Base-by-base conservation (phyloP, 2,329 filamentous ascomycete species). In the Trichoderma afroharzianum region DNA sequence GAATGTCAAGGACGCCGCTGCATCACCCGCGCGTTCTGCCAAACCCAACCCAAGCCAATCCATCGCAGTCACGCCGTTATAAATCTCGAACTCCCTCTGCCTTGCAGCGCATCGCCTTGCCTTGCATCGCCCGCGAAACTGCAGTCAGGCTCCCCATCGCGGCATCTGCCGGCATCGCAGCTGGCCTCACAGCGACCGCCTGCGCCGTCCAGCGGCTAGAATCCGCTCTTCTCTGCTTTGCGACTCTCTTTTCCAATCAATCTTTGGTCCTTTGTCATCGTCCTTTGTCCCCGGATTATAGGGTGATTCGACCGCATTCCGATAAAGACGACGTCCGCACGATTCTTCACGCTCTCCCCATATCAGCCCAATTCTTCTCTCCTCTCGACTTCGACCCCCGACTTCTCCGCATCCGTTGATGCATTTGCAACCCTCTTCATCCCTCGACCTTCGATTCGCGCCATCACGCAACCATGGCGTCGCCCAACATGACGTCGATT, bases 401-500 rank as follows among this genome's bases (percentile, higher is more conserved):
- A n/a, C 57, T 26, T 36, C 11, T 33, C 15, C n/a, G 26, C 39
- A 33, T 14, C 68, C 70, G 55, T 73, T 66, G 55, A 72, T 74
- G 72, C 70, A 39, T 62, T 36, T 53, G 15, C 58, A 50, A 70
- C 43, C 14, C 18, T 33, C 28, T 47, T 32, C 61, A 47, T 39
- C 63, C 55, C 36, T 53, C 26, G 21, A 55, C 36, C 36, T 39
- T 53, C 68, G 32, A n/a, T 28, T 36, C 14, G 63, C 39, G 24
- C 66, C 62, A 55, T 63, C 68, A 68, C 63, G 69, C 63, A 53
- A 71, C 28, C 67, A 79, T 79, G 77, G 75, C 77, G 28, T 76
- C 77, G 30, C 67, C 75, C 28, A 63, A 61, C 24, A 53, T 77
- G 75, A 73, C 73, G 71, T 72, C 75, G 53, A 79, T 82, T 67